Percentiles rank a stretch among this genome's conserved stretches.
phyloP scores from a whole-genome alignment of 306 rosid genomes.

The Rosa multiflora region DNA sequence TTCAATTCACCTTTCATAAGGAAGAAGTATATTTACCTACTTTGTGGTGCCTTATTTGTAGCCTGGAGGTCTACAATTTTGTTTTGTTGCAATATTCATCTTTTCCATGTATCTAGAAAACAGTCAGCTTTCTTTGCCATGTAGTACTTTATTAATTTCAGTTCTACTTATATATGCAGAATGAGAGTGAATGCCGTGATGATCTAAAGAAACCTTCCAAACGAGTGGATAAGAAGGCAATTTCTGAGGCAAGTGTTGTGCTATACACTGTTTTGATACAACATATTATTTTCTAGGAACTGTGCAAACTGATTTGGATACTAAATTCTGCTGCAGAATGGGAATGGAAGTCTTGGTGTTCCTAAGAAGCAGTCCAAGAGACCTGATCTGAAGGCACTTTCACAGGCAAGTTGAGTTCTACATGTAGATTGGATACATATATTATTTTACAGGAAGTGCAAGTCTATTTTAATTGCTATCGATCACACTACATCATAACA shows the following conservation, averaged over 20 bases:
- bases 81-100: background rate
- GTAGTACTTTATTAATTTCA: background rate
- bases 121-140: background rate
- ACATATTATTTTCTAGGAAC: background rate
- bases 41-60: background rate
- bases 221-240: slow-evolving; percentile 28
- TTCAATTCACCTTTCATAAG: background rate
- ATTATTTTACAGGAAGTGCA: background rate
- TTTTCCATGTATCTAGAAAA: background rate
- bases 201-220: slow-evolving; percentile 27
- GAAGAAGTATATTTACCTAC: background rate
- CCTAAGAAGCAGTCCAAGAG: slow-evolving; percentile 28
- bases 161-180: slow-evolving; percentile 26
- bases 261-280: background rate
- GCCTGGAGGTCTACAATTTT: background rate
- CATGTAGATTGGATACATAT: background rate
- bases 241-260: slow-evolving; percentile 24
- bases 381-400: slow-evolving; percentile 41
- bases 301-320: background rate
- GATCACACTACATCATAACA: background rate
- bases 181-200: slow-evolving; percentile 6
- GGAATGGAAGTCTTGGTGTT: slow-evolving; percentile 8
- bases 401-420: slow-evolving; percentile 28
- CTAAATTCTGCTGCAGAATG: slow-evolving; percentile 14
- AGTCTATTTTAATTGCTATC: too few species aligned